Base-by-base conservation (phyloP, 345 rosid genomes). In the Mercurialis annua region DNA sequence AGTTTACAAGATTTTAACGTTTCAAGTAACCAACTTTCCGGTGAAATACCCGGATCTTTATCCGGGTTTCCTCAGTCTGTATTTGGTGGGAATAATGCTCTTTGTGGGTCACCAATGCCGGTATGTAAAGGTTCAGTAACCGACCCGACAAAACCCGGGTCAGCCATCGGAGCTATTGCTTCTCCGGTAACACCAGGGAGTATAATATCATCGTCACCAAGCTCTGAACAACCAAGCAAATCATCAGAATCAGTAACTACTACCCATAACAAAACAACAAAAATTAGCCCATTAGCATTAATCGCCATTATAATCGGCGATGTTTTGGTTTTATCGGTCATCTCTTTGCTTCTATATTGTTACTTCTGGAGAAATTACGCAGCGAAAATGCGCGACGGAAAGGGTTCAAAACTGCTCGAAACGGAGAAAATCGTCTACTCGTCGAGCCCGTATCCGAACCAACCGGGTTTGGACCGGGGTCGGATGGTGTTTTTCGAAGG, bases 401-500 rank as follows among this genome's bases (percentile, higher is more conserved):
- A 77, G 82, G 73, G 77, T 24, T 84, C 96, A 0, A 88, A 82
- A 74, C 72, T 90, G 27, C 76, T 84, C 14, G 97, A 88, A 70
- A 82, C 93, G 20, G 98, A 92, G 77, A 92, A 90, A 72, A 90
- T 90, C 0, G 89, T 92, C 1, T 90, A 92, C 77, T 92, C 98
- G 2, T 90, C 98, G 3, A 88, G 83, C 72, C 92, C 95, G 0
- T 92, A 88, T 70, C 94, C 96, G n/a, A 66, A 82, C 14, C 83
- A 69, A 53, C 49, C 70, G 33, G 82, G 91, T 21, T 83, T 72
- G 6, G 96, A 88, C 78, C 76, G 92, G 70, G 95, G 96, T 40
- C 71, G 83, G 68, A 92, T 92, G 97, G 97, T 90, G 69, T 92
- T 92, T 49, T 92, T 92, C 65, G 96, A 92, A 68, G 95, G 95